Evolutionary conservation across 164 flowering plant genomes (phyloP), one percentile per base, ranked within the genome.

Genomic region (Stephania yunnanensis): DNA sequence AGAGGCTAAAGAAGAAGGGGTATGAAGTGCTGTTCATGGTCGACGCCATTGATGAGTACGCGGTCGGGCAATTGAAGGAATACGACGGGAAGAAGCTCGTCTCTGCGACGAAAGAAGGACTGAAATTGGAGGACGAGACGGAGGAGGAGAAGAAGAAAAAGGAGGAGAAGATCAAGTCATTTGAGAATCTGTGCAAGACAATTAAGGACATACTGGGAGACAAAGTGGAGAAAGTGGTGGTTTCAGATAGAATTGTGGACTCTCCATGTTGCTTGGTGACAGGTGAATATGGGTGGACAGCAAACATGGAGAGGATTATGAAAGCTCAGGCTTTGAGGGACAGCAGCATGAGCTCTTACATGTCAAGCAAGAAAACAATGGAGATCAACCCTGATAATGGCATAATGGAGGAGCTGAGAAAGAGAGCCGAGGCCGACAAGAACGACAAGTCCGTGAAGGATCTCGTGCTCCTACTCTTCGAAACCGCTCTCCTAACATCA

Each of bases 351-450:
- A 58, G 89, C 46, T 76, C 87, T 1, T 90, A 90, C 88, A 90
- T 89, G 94, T 87, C 92, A 0, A 87, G 89, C 83, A 90, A 90
- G 88, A 90, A 89, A 78, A 90, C 94, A 0, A 90, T 90, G 94
- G 92, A 89, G 80, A 89, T 90, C 63, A 90, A 90, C 75, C 92
- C 94, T 1, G 94, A 90, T 55, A 87, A 89, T 75, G 88, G 86
- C 0, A 90, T 89, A 64, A 85, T 90, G 91, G 91, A 90, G 79
- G 94, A 90, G 83, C 73, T 88, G 75, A 88, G 94, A 75, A 90
- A 88, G 86, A 82, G 93, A n/a, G 90, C 91, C 3, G 91, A 88
- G 73, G 91, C 86, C 8, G 93, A 89, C 69, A 89, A 86, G 84
- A 87, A 86, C 19, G 91, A 89, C 68, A 89, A 88, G 76, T 87